A percentile compares a stretch with the other conserved stretches of the same genome.
These are phyloP conservation scores for Geotrichum histeridarum DNA, from an alignment of 1,139 yeast species.

Conservation along the genomic window DNA sequence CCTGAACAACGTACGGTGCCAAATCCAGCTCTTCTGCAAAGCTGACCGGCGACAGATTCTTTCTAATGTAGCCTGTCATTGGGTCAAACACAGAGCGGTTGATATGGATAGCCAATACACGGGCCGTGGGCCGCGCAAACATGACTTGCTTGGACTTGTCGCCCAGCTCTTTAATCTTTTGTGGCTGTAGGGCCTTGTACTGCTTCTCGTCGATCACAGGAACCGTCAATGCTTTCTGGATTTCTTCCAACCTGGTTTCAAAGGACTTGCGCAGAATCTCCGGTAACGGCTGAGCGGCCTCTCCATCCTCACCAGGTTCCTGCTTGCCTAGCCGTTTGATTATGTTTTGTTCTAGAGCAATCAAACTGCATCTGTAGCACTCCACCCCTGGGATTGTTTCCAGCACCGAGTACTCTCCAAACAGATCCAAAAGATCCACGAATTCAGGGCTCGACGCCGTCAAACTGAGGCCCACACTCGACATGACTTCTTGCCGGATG, in stretches of 20 bases:
- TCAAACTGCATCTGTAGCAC: slow-evolving; percentile 83
- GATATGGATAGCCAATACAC: slow-evolving; percentile 75
- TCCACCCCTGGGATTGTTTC: slow-evolving; percentile 89
- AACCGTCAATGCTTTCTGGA: slow-evolving; percentile 54
- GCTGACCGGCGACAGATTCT: slow-evolving; percentile 75
- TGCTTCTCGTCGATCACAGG: slow-evolving; percentile 75
- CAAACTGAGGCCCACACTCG: slow-evolving; percentile 74
- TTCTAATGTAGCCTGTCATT: slow-evolving; percentile 71
- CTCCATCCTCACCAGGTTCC: slow-evolving; percentile 9
- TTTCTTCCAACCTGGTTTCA: slow-evolving; percentile 48
- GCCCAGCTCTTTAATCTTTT: slow-evolving; percentile 68
- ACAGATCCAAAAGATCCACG: slow-evolving; percentile 52
- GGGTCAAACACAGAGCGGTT: slow-evolving; percentile 92
- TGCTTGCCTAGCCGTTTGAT: not conserved
- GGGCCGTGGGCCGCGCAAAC: slow-evolving; percentile 71
- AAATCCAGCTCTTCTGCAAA: slow-evolving; percentile 67
- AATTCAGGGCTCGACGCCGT: slow-evolving; percentile 23
- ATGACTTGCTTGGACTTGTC: slow-evolving; percentile 78
- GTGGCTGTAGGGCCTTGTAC: slow-evolving; percentile 67
- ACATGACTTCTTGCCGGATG: slow-evolving; percentile 70
- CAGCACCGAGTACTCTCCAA: slow-evolving; percentile 69
- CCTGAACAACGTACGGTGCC: slow-evolving; percentile 63
- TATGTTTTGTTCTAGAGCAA: slow-evolving; percentile 43
- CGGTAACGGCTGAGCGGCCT: slow-evolving; percentile 12
- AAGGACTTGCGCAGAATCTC: slow-evolving; percentile 40